Conservation (phyloP, 345 rosid species). For the Physaria fendleri region DNA sequence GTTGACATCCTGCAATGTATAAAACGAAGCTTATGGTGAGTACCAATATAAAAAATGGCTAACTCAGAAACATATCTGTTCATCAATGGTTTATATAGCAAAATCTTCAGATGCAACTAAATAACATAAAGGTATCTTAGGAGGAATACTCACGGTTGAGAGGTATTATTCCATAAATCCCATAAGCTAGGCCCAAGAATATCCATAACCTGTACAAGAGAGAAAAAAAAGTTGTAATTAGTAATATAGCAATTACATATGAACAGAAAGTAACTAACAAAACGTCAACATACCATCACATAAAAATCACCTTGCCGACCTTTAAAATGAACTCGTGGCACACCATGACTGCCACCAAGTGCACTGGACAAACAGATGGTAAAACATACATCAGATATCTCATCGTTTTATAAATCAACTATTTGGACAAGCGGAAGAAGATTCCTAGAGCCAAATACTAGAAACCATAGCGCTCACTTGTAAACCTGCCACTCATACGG, state of each 20-base stretch:
- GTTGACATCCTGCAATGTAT: conserved; percentile 58
- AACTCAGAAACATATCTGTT: not conserved
- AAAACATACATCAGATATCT: not conserved
- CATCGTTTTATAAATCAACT: not conserved
- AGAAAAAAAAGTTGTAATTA: not conserved
- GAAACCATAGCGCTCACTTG: conserved; percentile 45
- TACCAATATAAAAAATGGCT: not conserved
- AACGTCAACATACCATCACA: conserved; percentile 54
- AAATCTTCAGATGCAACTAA: conserved; percentile 3
- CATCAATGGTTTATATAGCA: not conserved
- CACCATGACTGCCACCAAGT: conserved; percentile 86
- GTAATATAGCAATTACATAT: not conserved
- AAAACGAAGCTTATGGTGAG: not conserved
- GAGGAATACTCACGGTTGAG: conserved; percentile 45
- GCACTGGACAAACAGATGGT: conserved; percentile 39
- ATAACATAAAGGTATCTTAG: not conserved
- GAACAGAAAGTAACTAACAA: not conserved
- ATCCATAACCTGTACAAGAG: conserved; percentile 71
- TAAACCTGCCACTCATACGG: conserved; percentile 99
- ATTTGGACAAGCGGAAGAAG: not conserved
- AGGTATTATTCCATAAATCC: conserved; percentile 75
- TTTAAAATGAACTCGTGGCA: conserved; percentile 77
- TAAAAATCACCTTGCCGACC: conserved; percentile 83
- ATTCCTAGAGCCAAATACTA: not conserved
- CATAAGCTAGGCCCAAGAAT: conserved; percentile 84